Conservation (phyloP, 2,329 filamentous ascomycete genomes). For the Paecilomyces niveus region DNA sequence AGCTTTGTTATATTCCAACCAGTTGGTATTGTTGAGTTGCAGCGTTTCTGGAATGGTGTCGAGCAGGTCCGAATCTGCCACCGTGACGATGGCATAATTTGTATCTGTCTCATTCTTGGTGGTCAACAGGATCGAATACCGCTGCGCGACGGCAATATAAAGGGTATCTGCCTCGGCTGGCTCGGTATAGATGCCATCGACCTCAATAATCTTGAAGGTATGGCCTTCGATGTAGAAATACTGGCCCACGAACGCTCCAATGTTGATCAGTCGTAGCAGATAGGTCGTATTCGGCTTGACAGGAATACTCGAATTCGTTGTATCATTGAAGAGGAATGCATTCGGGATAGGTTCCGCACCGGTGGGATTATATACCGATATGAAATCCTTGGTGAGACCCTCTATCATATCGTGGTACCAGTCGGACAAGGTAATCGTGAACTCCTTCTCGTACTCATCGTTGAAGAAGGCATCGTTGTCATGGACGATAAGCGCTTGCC, state of each 20-base stretch:
- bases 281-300: constrained; percentile 65
- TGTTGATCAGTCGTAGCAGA: constrained; percentile 66
- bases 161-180: constrained; percentile 54
- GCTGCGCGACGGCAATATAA: constrained; percentile 62
- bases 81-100: constrained; percentile 62
- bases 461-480: constrained; percentile 48
- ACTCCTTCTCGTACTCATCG: constrained; percentile 52
- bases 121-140: constrained; percentile 49
- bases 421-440: constrained; percentile 62
- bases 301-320: constrained; percentile 49
- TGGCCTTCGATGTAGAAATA: constrained; percentile 43
- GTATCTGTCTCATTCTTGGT: constrained; percentile 53
- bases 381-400: constrained; percentile 43
- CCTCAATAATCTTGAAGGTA: constrained; percentile 62
- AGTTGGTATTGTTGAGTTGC: constrained; percentile 43
- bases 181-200: constrained; percentile 65
- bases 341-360: constrained; percentile 61
- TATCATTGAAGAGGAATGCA: constrained; percentile 61
- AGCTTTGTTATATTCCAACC: constrained; percentile 58
- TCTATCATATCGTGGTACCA: constrained; percentile 61
- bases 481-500: constrained; percentile 61
- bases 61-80: constrained; percentile 21
- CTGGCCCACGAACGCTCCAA: constrained; percentile 59
- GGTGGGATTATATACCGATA: constrained; percentile 44
- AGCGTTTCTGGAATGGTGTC: constrained; percentile 28